Base-by-base conservation (phyloP, 2,329 filamentous ascomycete species). In the Colletotrichum destructivum region DNA sequence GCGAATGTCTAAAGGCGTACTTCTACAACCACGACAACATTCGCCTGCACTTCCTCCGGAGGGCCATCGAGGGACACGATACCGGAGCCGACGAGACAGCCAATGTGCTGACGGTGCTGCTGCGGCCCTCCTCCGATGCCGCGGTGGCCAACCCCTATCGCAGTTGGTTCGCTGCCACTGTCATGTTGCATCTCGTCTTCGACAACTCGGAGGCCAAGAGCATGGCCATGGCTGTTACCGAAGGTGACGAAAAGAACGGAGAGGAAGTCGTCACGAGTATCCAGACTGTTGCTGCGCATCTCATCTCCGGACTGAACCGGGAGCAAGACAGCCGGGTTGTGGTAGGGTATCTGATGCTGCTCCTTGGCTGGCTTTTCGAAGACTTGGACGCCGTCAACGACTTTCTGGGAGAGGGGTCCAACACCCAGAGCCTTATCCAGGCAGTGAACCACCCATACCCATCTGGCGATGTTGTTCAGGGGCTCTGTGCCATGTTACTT, bases 191-290 rank as follows among this genome's bases (percentile, higher is more conserved):
- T 77, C 86, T 99, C 13, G 82, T 98, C 21, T 93, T 92, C 73
- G 94, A 97, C 71, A 93, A 96, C 75, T 84, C 89, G 4, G 89
- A 93, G 74, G 94, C 94, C 2, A 98, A 98, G 80, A 87, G 88
- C 7, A 87, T 93, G 61, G 91, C 95, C 21, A 94, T 97, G 88
- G 88, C 88, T 26, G 91, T 99, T 23, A 94, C 91, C 0, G 96
- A 98, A 81, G 96, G 96, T 13, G 94, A 98, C 80, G 93, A 94
- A 26, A 91, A 92, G 44, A 94, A 88, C 75, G 96, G 96, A 4
- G 96, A 99, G 83, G 96, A 99, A 81, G 94, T 98, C 15, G 92
- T 99, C 15, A 98, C 96, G 0, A 94, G 94, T 77, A 94, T 99
- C 62, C 96, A 99, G 81, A 93, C 92, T 1, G 89, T 98, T 71